Evolutionary conservation across 306 rosid genomes (phyloP), one percentile per base, ranked within the genome.

Genomic region (Lablab purpureus): DNA sequence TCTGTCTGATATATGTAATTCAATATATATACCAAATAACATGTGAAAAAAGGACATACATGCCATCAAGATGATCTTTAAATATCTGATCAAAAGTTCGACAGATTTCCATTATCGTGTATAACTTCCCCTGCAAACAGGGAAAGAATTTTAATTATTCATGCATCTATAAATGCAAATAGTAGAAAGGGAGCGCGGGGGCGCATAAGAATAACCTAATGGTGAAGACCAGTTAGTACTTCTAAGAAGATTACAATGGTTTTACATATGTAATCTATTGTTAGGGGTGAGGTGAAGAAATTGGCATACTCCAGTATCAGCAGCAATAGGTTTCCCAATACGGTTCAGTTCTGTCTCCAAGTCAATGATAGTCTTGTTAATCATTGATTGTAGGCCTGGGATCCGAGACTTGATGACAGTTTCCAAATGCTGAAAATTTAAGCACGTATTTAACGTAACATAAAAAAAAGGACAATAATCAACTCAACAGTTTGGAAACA

Each of bases 61-160:
- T 87, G 67, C 99, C 98, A 83, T 96, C 99, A 60, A 96, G 99
- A 87, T 93, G 98, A 75, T 96, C 99, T 81, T 96, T 93, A 89
- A 89, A 96, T 71, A 80, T 93, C 77, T 89, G 94, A 85, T 96
- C 99, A 58, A 96, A 96, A 68, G 80, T 73, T 52, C 97, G 90
- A 86, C 98, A 90, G 69, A 96, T 96, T 83, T 96, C 98, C 99
- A 96, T 91, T 82, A 90, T 73, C 82, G 78, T 83, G 84, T 96
- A 93, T 82, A 96, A 74, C 79, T 96, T 96, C 75, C 99, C 99
- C 99, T 96, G 88, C 84, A 88, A 60, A 83, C 52, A 69, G 81
- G 34, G 67, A 60, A 64, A 75, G 59, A 79, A 59, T 51, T 19
- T 46, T 36, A 52, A 45, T 37, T 37, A 22, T 82, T 85, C 71